A percentile compares a stretch with the other conserved stretches of the same genome.
These are phyloP conservation scores for Rhododendron molle DNA, from an alignment of 148 eudicot genomes.

Conservation along the genomic window DNA sequence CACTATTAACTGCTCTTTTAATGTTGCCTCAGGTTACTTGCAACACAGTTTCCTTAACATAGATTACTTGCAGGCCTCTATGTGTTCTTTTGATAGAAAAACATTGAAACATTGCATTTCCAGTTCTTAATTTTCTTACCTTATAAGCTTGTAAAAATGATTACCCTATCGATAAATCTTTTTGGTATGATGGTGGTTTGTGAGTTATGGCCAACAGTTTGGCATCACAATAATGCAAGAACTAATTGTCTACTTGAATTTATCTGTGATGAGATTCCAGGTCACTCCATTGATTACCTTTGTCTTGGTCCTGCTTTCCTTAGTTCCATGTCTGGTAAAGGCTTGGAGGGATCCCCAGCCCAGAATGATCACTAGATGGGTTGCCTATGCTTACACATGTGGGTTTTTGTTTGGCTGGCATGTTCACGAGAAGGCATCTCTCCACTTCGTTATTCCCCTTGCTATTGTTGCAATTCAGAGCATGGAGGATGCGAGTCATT, in stretches of 20 bases:
- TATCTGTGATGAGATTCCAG: conserved; percentile 33
- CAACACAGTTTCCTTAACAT: background rate
- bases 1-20: background rate
- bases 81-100: background rate
- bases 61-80: background rate
- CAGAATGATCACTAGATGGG: conserved; percentile 71
- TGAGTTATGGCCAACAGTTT: background rate
- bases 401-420: conserved; percentile 99
- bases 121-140: background rate
- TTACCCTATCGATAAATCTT: background rate
- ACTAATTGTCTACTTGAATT: background rate
- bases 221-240: background rate
- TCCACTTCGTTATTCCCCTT: conserved; percentile 86
- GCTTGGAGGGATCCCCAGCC: conserved; percentile 89
- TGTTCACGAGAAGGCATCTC: conserved; percentile 92
- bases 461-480: conserved; percentile 69
- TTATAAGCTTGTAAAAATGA: background rate
- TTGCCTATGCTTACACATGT: conserved; percentile 89
- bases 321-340: conserved; percentile 72
- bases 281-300: conserved; percentile 77
- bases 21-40: background rate
- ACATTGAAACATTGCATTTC: background rate
- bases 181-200: background rate
- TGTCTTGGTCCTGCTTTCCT: conserved; percentile 61
- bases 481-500: conserved; percentile 66